These are phyloP conservation scores for Aspergillus nomiae DNA, from an alignment of 2,329 filamentous ascomycete genomes.

Conservation along the genomic window DNA sequence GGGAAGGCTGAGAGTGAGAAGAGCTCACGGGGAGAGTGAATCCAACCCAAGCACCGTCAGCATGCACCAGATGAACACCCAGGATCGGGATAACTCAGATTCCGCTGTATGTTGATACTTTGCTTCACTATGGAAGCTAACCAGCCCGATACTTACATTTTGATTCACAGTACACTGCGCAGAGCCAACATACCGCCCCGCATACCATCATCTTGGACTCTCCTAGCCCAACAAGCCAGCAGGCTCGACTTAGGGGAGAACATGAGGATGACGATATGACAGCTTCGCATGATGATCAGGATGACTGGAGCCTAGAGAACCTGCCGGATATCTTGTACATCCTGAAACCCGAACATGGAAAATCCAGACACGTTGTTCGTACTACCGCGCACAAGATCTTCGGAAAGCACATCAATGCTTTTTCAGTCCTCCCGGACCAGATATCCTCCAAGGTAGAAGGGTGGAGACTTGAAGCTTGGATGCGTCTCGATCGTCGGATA, in stretches of 20 bases:
- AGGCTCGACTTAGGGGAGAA: background rate
- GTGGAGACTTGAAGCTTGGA: constrained; percentile 30
- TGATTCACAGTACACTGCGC: background rate
- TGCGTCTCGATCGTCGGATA: constrained; percentile 27
- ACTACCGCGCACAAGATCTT: constrained; percentile 17
- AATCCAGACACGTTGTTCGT: constrained; percentile 4
- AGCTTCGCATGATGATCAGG: constrained; percentile 17
- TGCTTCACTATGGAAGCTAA: background rate
- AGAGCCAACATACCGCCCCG: background rate
- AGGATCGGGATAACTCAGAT: background rate
- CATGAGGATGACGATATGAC: constrained; percentile 11
- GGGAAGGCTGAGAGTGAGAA: background rate
- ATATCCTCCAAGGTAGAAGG: constrained; percentile 26
- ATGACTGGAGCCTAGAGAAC: constrained; percentile 25
- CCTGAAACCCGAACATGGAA: constrained; percentile 10
- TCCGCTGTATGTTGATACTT: background rate
- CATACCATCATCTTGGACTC: background rate
- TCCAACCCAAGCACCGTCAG: background rate
- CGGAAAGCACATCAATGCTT: constrained; percentile 15
- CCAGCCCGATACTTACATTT: background rate
- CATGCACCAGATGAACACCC: background rate
- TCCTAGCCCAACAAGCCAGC: background rate
- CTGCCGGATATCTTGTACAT: constrained; percentile 31
- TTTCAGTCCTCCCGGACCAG: constrained; percentile 16
- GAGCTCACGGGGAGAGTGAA: background rate